Evolutionary conservation across 352 stramenopile species (phyloP).

Genomic region (Globisporangium mamillatum): DNA sequence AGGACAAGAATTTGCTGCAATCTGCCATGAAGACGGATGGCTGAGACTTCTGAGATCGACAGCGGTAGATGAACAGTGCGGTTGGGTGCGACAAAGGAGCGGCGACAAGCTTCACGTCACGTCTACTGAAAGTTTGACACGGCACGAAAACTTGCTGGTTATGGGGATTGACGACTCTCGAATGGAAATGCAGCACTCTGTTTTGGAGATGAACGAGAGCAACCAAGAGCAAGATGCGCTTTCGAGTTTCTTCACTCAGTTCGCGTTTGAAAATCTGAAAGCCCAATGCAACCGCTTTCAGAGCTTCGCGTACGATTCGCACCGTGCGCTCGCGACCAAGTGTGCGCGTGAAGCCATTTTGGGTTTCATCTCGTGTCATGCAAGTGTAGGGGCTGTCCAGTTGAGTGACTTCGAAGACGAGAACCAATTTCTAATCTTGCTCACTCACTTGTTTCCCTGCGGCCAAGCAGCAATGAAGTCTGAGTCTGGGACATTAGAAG

Average conservation of each 20-base stretch:
- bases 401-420: conserved; percentile 34
- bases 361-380: conserved; percentile 30
- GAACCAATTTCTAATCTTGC: conserved; percentile 40
- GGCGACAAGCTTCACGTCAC: conserved; percentile 36
- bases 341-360: conserved; percentile 42
- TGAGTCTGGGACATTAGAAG: background rate
- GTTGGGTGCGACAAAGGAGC: conserved; percentile 48
- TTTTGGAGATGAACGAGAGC: conserved; percentile 56
- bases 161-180: conserved; percentile 54
- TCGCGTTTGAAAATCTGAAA: conserved; percentile 59
- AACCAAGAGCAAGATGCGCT: conserved; percentile 57
- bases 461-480: background rate
- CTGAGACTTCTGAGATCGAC: conserved; percentile 20
- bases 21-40: conserved; percentile 27
- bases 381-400: conserved; percentile 12
- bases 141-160: conserved; percentile 57
- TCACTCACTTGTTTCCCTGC: conserved; percentile 38
- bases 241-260: conserved; percentile 62
- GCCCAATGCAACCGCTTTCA: conserved; percentile 56
- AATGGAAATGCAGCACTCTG: conserved; percentile 30
- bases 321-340: conserved; percentile 60
- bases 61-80: conserved; percentile 3
- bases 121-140: conserved; percentile 12
- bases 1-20: conserved; percentile 25
- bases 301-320: conserved; percentile 57